Evolutionary conservation across 805 yeast species (phyloP).

Genomic region (Jamesozyma hellenica): DNA sequence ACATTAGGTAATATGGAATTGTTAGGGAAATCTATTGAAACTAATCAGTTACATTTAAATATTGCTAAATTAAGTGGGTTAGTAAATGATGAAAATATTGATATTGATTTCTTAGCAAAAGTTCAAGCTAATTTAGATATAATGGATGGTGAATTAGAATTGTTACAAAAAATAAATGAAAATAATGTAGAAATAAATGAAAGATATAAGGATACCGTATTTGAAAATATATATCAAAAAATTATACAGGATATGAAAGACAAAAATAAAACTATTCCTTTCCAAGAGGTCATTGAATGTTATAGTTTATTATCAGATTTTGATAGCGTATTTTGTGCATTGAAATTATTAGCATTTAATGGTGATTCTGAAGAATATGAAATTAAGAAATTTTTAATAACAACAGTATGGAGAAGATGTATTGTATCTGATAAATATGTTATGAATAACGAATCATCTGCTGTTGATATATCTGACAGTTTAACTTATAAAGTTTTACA

Average conservation of each 20-base stretch:
- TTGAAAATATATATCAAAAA: conserved; percentile 15
- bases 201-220: conserved; percentile 14
- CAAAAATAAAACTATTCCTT: conserved; percentile 31
- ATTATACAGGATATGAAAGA: conserved; percentile 19
- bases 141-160: conserved; percentile 40
- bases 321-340: conserved; percentile 35
- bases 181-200: conserved; percentile 18
- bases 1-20: conserved; percentile 37
- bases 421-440: conserved; percentile 46
- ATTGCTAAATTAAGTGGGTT: conserved; percentile 61
- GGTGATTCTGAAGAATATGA: conserved; percentile 24
- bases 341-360: conserved; percentile 39
- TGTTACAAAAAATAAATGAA: conserved; percentile 24
- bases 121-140: conserved; percentile 43
- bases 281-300: conserved; percentile 41
- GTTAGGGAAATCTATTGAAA: conserved; percentile 34
- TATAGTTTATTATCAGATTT: conserved; percentile 38
- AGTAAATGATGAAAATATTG: conserved; percentile 27
- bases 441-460: conserved; percentile 32
- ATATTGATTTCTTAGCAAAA: conserved; percentile 25
- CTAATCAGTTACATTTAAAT: conserved; percentile 46
- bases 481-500: conserved; percentile 38
- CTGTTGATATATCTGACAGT: conserved; percentile 35
- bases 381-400: conserved; percentile 24
- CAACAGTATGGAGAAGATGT: conserved; percentile 50